Evolutionary conservation across 371 early-diverging fungal species (phyloP).

Genomic region (Syncephalis fuscata): DNA sequence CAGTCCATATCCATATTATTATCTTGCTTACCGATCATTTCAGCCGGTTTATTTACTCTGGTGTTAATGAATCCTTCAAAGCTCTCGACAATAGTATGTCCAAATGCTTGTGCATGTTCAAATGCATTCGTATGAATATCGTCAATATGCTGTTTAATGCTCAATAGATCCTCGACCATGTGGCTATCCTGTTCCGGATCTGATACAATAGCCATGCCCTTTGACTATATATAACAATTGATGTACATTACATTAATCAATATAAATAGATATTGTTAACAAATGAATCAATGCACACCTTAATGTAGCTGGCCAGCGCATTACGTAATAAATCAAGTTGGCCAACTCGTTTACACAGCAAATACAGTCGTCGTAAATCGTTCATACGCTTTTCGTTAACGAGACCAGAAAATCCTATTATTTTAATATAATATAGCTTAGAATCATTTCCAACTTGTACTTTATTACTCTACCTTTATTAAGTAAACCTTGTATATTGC

Average conservation of each 20-base stretch:
- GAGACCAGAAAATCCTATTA: slow-evolving; percentile 48
- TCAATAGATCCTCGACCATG: slow-evolving; percentile 51
- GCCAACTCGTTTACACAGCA: slow-evolving; percentile 25
- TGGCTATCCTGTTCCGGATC: slow-evolving; percentile 27
- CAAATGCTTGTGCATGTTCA: slow-evolving; percentile 30
- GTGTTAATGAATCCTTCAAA: slow-evolving; percentile 80
- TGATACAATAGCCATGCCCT: slow-evolving; percentile 33
- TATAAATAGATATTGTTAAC: too few species aligned
- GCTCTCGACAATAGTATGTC: slow-evolving; percentile 54
- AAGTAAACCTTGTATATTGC: slow-evolving; percentile 37
- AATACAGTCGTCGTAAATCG: slow-evolving; percentile 39
- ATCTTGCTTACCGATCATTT: slow-evolving; percentile 67
- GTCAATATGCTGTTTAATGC: slow-evolving; percentile 50
- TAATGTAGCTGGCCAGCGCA: slow-evolving; percentile 17
- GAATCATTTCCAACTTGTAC: too few species aligned
- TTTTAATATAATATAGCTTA: too few species aligned
- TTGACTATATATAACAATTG: slow-evolving; percentile 20
- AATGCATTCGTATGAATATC: slow-evolving; percentile 40
- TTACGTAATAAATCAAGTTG: slow-evolving; percentile 14
- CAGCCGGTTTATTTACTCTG: slow-evolving; percentile 72
- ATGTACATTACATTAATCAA: too few species aligned
- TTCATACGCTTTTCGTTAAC: slow-evolving; percentile 30
- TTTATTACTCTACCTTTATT: slow-evolving; percentile 25
- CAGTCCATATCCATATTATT: slow-evolving; percentile 31
- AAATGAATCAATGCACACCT: slow-evolving; percentile 19